These are phyloP conservation scores for Zostera marina DNA, from an alignment of 116 monocot species.

Conservation along the genomic window DNA sequence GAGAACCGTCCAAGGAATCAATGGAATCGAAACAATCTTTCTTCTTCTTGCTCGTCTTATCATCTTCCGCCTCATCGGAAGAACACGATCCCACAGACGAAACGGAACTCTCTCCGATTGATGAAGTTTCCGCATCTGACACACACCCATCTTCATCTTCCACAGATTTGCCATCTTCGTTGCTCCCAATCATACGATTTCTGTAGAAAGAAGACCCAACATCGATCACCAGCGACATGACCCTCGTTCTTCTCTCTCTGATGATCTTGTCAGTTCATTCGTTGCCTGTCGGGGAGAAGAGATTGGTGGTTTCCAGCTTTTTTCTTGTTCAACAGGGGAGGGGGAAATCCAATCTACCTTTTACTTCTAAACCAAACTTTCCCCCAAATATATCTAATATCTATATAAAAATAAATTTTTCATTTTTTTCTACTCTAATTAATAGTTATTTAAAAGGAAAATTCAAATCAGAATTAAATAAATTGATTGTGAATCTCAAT, in stretches of 20 bases:
- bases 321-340: too few relatives aligned
- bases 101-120: conserved; percentile 6
- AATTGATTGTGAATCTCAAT: too few relatives aligned
- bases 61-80: conserved; percentile 19
- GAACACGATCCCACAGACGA: conserved; percentile 11
- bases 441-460: too few relatives aligned
- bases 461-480: too few relatives aligned
- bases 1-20: conserved; percentile 41
- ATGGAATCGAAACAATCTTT: conserved; percentile 20
- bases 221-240: background rate
- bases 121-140: conserved; percentile 19
- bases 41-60: conserved; percentile 5
- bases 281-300: too few relatives aligned
- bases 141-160: background rate
- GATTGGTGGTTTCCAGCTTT: too few relatives aligned
- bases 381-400: too few relatives aligned
- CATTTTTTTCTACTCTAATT: too few relatives aligned
- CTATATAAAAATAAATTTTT: too few relatives aligned
- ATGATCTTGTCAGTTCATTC: too few relatives aligned
- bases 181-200: background rate
- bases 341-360: too few relatives aligned
- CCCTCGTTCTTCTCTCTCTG: background rate
- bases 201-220: background rate
- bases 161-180: background rate
- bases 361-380: too few relatives aligned